Base-by-base conservation (phyloP, 179 eudicot genomes). In the Corrigiola litoralis region DNA sequence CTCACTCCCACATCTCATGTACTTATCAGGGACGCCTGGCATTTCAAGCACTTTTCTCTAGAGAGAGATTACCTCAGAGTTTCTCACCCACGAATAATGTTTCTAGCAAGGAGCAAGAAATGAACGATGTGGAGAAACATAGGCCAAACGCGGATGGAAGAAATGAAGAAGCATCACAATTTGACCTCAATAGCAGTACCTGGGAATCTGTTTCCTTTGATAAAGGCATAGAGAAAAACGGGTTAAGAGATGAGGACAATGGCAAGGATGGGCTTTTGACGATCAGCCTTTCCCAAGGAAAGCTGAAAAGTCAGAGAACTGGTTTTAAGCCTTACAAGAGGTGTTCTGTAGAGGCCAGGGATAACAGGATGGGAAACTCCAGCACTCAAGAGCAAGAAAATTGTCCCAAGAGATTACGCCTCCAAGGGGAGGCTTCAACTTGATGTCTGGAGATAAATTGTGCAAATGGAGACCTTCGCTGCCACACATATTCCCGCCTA, bases 291-390 rank as follows among this genome's bases (percentile, higher is more conserved):
- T 75, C 76, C 29, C 77, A 77, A 25, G 79, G 77, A 55, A 88
- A 88, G 74, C 80, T 79, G 65, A 81, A 81, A 65, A 73, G 77
- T 16, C 71, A 79, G 6, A 81, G 76, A 79, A 94, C 94, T 51
- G 99, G 99, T 21, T 94, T 94, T 59, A 94, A 90, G 80, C 99
- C 99, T 3, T 94, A 94, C 71, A 88, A 90, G 77, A 83, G 99
- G 76, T 94, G 97, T 69, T 86, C 96, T 8, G 57, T 83, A 56
- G 97, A 87, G 81, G 99, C 91, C 32, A 79, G 80, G 48, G 97
- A 85, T 56, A 72, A 76, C 72, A 72, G 69, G 76, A 71, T 74
- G 64, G 61, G 69, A 52, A 73, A 66, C 40, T 51, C 54, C 50
- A 60, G 67, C 58, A 33, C 59, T 72, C 85, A 83, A 63, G 87